Evolutionary conservation across 768 basidiomycete species (phyloP), one percentile per base, ranked within the genome.

Genomic region (Pulveroboletus sp.): DNA sequence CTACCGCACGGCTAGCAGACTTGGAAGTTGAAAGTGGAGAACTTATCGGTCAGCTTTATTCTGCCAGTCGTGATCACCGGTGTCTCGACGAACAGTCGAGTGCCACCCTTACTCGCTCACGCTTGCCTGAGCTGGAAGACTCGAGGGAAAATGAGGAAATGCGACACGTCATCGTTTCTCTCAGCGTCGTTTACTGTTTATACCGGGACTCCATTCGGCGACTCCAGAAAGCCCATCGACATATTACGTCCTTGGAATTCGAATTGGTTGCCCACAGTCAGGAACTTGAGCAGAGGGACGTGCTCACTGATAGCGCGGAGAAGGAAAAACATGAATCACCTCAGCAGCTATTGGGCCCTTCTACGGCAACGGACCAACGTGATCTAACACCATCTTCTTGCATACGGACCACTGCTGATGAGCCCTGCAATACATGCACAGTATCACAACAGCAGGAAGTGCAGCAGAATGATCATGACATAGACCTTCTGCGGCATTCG

Each of bases 401-500:
- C 27, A 17, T 36, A 27, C 46, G 46, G 17, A 43, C 31, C 5
- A 35, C 41, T 28, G 28, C 27, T 28, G 50, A 56, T 37, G 55
- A 50, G 24, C 26, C 18, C 17, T 42, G 39, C 5, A 27, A 14
- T 27, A 35, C 40, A 10, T 14, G 18, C 31, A 2, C 32, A 17
- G 14, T 2, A 39, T 31, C 36, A 39, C 31, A 14, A 11, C 50
- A 28, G 18, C 53, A 39, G 12, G 41, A 49, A 26, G 42, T 27
- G 4, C 36, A 38, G 12, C 49, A 49, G 18, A 24, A 51, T 41
- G 39, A 27, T 21, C 43, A 62, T 45, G 60, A 69, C 32, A 61
- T 66, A 46, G 73, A 76, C 40, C 59, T 68, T 18, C 49, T 80
- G 21, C 71, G 70, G 43, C 56, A 59, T 15, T 74, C 62, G 35